phyloP scores from a whole-genome alignment of 129 eudicot species.

The Silybum marianum region DNA sequence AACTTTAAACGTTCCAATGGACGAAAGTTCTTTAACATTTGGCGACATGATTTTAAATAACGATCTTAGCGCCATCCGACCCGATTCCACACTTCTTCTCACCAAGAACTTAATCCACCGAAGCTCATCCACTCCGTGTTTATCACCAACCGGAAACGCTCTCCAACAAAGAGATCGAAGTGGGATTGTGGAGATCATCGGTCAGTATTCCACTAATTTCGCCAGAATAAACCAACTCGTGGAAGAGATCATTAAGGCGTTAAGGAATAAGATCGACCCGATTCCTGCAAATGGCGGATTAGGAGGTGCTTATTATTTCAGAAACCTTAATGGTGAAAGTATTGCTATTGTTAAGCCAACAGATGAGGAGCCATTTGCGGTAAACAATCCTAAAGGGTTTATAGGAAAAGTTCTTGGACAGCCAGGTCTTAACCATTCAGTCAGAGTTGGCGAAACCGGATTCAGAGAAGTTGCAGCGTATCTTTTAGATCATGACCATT shows the following conservation, averaged over 20 bases:
- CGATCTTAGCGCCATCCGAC: constrained; percentile 60
- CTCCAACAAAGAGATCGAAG: constrained; percentile 56
- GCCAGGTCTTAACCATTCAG: constrained; percentile 72
- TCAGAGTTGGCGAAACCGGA: constrained; percentile 80
- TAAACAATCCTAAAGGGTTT: constrained; percentile 86
- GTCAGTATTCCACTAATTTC: constrained; percentile 28
- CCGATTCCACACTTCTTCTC: constrained; percentile 62
- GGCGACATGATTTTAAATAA: constrained; percentile 68
- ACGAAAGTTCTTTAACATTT: constrained; percentile 59
- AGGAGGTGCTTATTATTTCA: constrained; percentile 77
- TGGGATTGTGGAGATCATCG: constrained; percentile 59
- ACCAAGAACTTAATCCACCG: constrained; percentile 57
- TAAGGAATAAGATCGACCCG: constrained; percentile 58
- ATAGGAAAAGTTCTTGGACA: constrained; percentile 79
- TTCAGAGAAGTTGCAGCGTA: constrained; percentile 86
- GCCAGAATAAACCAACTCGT: constrained; percentile 45
- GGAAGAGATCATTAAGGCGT: constrained; percentile 51
- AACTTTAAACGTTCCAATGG: constrained; percentile 63
- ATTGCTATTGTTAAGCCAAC: constrained; percentile 85
- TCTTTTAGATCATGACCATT: constrained; percentile 68
- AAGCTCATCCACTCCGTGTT: constrained; percentile 69
- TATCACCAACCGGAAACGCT: constrained; percentile 56
- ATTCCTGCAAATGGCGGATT: constrained; percentile 68
- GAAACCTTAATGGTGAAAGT: constrained; percentile 53
- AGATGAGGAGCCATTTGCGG: constrained; percentile 91